phyloP scores from a whole-genome alignment of 2,329 filamentous ascomycete species.

The Xylaria sp. region DNA sequence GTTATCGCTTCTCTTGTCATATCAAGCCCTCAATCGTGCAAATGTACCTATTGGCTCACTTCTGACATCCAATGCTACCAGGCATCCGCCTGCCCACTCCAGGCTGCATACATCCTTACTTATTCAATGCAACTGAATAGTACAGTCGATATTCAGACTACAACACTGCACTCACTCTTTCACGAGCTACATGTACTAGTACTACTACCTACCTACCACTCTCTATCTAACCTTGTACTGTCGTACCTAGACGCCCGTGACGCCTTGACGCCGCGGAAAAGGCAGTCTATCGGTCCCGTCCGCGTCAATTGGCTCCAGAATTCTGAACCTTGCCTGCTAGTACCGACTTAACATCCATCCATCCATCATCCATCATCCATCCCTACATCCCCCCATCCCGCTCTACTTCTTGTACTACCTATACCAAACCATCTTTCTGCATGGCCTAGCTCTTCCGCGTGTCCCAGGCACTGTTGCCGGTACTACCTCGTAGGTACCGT shows the following conservation, averaged over 20 bases:
- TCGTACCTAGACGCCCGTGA: slow-evolving; percentile 9
- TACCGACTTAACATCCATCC: background rate
- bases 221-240: background rate
- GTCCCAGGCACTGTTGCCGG: slow-evolving; percentile 12
- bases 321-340: slow-evolving; percentile 1
- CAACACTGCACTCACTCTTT: slow-evolving; percentile 1
- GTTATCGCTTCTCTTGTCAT: background rate
- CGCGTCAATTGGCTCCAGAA: slow-evolving; percentile 34
- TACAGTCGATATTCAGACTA: background rate
- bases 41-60: slow-evolving; percentile 9
- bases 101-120: too few relatives aligned
- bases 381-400: background rate
- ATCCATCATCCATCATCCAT: too few relatives aligned
- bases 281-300: slow-evolving; percentile 10
- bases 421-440: slow-evolving; percentile 27
- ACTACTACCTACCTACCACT: slow-evolving; percentile 7
- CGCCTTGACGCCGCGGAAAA: slow-evolving; percentile 7
- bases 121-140: background rate
- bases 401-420: slow-evolving; percentile 2
- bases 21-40: background rate
- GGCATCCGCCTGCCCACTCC: too few relatives aligned
- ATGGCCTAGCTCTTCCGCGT: slow-evolving; percentile 33
- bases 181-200: background rate
- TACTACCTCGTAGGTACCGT: background rate
- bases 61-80: slow-evolving; percentile 1